Evolutionary conservation across 2,329 filamentous ascomycete species (phyloP).

Genomic region (Cladosporium oxysporum): DNA sequence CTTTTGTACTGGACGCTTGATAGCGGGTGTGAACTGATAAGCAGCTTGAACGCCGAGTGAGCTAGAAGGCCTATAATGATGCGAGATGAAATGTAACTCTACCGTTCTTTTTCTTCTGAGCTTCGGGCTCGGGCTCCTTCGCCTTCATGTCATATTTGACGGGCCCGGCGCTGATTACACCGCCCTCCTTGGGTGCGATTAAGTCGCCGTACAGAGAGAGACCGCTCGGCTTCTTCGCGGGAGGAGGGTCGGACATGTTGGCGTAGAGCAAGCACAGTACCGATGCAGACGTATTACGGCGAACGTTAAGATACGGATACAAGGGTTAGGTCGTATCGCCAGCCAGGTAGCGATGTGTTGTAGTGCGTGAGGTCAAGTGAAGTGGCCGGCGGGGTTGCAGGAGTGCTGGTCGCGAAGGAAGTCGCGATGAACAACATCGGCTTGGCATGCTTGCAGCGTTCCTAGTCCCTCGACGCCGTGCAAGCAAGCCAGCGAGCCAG

Average conservation of each 20-base stretch:
- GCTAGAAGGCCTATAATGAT: constrained; percentile 43
- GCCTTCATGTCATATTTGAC: constrained; percentile 70
- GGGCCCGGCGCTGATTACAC: constrained; percentile 76
- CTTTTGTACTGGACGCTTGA: constrained; percentile 71
- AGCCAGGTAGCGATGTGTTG: neutral
- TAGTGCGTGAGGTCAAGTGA: neutral
- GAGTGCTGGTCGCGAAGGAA: neutral
- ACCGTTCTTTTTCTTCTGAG: constrained; percentile 63
- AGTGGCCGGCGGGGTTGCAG: neutral
- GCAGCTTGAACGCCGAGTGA: constrained; percentile 58
- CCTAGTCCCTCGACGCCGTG: neutral
- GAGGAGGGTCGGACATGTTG: constrained; percentile 17
- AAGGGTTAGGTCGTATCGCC: neutral
- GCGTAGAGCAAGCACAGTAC: constrained; percentile 1
- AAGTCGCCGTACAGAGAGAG: constrained; percentile 85
- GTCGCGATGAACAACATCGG: neutral
- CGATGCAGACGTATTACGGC: neutral
- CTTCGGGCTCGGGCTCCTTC: constrained; percentile 52
- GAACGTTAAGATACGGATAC: neutral
- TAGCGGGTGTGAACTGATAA: constrained; percentile 77
- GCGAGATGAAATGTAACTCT: constrained; percentile 44
- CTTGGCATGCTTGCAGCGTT: neutral
- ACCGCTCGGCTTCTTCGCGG: constrained; percentile 19
- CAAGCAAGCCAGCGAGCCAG: neutral
- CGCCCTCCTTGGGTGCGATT: constrained; percentile 56